phyloP scores from a whole-genome alignment of 78 protist genomes.

The Tieghemostelium lacteum region DNA sequence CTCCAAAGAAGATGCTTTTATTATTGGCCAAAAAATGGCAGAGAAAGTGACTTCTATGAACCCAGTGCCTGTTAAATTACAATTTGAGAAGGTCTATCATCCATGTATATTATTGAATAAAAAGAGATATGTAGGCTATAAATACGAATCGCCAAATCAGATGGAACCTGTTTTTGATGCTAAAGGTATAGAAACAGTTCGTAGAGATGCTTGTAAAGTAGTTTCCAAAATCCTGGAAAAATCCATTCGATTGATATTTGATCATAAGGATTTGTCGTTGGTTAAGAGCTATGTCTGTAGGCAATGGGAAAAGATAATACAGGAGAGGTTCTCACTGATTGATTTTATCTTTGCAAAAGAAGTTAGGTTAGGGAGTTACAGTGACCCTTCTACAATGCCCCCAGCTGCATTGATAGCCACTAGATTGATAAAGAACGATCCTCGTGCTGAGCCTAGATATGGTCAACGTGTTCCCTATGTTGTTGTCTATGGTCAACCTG shows the following conservation, averaged over 20 bases:
- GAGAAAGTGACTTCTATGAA: slow-evolving; percentile 85
- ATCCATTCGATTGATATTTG: slow-evolving; percentile 84
- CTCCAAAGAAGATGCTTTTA: slow-evolving; percentile 87
- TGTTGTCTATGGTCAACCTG: slow-evolving; percentile 83
- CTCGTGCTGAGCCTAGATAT: slow-evolving; percentile 87
- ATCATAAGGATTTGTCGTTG: slow-evolving; percentile 79
- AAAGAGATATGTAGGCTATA: slow-evolving; percentile 95
- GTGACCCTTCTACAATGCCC: slow-evolving; percentile 47
- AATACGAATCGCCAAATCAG: slow-evolving; percentile 79
- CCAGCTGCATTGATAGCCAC: slow-evolving; percentile 87
- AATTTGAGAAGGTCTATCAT: slow-evolving; percentile 95
- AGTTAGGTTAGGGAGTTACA: slow-evolving; percentile 85
- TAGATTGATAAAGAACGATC: slow-evolving; percentile 79
- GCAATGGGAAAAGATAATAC: slow-evolving; percentile 78
- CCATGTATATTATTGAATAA: slow-evolving; percentile 95
- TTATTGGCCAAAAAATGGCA: slow-evolving; percentile 89
- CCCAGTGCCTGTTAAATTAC: slow-evolving; percentile 93
- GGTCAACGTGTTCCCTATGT: slow-evolving; percentile 91
- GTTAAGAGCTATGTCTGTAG: slow-evolving; percentile 81
- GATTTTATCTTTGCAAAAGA: slow-evolving; percentile 94
- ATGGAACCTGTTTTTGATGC: slow-evolving; percentile 89
- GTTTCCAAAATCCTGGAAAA: slow-evolving; percentile 83
- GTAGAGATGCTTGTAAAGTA: slow-evolving; percentile 94
- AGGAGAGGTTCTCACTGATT: slow-evolving; percentile 42
- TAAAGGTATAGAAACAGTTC: slow-evolving; percentile 97